Base-by-base conservation (phyloP, 1,284 basidiomycete species). In the Athelia sp. region DNA sequence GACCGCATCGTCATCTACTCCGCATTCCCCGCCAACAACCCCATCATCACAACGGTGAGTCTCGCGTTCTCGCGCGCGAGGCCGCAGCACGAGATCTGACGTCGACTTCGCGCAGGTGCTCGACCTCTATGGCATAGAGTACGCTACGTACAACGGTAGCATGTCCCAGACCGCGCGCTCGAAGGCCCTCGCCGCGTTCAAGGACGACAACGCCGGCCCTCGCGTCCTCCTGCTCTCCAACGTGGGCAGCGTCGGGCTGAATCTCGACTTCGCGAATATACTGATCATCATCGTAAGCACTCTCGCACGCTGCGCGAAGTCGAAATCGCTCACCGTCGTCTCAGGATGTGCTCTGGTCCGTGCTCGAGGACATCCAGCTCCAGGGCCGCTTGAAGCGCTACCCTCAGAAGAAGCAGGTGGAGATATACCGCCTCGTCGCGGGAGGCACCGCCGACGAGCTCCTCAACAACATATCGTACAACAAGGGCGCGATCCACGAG, bases 1-100 rank as follows among this genome's bases (percentile, higher is more conserved):
- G 52, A 56, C 52, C 50, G 55, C 45, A 46, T 62, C 0, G 40
- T 63, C 2, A 53, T 63, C 10, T 62, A 56, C 36, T 54, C 52
- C 0, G 40, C 31, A 0, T 63, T 63, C 15, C 58, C 55, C 1
- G 46, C 43, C 0, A 55, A 48, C 1, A 53, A 55, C 24, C 4
- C 18, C 2, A 38, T 50, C 0, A 52, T 61, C 24, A 8, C 1
- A 1, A 44, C 52, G 3, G 49, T 61, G 42, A 29, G 35, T 45
- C 1, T 14, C 35, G 11, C 21, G 46, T 40, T 40, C 36, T n/a
- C 6, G n/a, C 36, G 36, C 17, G 9, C 40, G n/a, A 19, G 3
- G n/a, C n/a, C n/a, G n/a, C n/a, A n/a, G n/a, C n/a, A n/a, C n/a
- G n/a, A n/a, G n/a, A n/a, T n/a, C 47, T 36, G 8, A 38, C 24